phyloP scores from a whole-genome alignment of 176 grass and related monocot genomes.

The Alloteropsis semialata region DNA sequence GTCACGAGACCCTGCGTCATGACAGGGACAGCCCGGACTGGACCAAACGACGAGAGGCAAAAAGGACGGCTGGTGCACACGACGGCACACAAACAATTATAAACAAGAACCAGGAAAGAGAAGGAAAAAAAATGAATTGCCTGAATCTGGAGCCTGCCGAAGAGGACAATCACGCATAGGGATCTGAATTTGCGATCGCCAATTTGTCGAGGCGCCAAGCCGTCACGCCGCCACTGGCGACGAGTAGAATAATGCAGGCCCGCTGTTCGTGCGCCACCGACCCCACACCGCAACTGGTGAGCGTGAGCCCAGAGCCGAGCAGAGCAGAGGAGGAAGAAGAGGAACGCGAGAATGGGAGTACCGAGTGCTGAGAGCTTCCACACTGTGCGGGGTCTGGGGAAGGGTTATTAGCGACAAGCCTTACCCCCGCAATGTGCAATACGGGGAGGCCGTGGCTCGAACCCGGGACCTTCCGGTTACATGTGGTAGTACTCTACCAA shows the following conservation, averaged over 20 bases:
- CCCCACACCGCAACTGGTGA: neutral
- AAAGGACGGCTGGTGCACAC: neutral
- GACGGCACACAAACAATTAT: neutral
- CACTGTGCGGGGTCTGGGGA: too few species aligned
- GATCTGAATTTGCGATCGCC: constrained; percentile 11
- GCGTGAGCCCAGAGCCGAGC: neutral
- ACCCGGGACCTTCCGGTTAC: too few species aligned
- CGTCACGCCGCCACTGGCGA: neutral
- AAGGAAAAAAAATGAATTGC: neutral
- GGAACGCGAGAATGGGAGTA: too few species aligned
- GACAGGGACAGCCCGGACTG: neutral
- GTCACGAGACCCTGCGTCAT: neutral
- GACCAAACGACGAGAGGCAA: neutral
- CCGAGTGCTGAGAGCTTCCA: too few species aligned
- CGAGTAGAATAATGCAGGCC: neutral
- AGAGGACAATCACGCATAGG: constrained; percentile 6
- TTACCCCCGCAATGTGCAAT: too few species aligned
- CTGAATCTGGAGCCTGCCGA: neutral
- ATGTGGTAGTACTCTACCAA: too few species aligned
- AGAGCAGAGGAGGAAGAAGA: neutral
- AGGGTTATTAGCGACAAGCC: too few species aligned
- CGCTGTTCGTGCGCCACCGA: constrained; percentile 28
- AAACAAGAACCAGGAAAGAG: neutral
- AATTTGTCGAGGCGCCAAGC: neutral
- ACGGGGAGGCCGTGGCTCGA: too few species aligned